Percentiles rank a stretch among this genome's conserved stretches.
phyloP scores from a whole-genome alignment of 129 eudicot genomes.

The Rutidosis leptorrhynchoides region DNA sequence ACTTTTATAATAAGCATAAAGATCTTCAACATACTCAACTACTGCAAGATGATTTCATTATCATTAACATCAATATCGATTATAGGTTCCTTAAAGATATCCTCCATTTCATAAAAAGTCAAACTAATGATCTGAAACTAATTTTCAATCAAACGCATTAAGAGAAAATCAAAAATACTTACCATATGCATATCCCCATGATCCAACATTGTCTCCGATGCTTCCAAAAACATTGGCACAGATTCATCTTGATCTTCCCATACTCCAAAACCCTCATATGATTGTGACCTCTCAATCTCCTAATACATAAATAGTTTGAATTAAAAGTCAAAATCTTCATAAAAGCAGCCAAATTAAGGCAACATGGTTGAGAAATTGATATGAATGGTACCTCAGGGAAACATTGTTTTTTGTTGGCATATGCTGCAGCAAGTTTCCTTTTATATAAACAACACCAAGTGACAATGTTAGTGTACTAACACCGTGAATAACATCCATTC shows the following conservation, averaged over 20 bases:
- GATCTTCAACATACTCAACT: slow-evolving; percentile 70
- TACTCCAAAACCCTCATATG: slow-evolving; percentile 38
- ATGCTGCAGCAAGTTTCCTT: slow-evolving; percentile 63
- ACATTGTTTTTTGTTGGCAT: slow-evolving; percentile 40
- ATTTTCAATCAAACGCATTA: not conserved
- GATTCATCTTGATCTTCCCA: slow-evolving; percentile 56
- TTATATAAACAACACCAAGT: slow-evolving; percentile 12
- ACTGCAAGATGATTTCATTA: slow-evolving; percentile 59
- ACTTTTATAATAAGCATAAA: slow-evolving; percentile 66
- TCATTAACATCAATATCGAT: slow-evolving; percentile 63
- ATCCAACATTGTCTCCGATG: too few species aligned
- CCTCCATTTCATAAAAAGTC: slow-evolving; percentile 48
- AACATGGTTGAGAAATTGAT: not conserved
- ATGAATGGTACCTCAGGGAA: slow-evolving; percentile 38
- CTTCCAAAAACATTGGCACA: slow-evolving; percentile 72
- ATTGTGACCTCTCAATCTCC: slow-evolving; percentile 47
- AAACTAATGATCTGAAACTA: slow-evolving; percentile 7
- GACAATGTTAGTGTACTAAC: slow-evolving; percentile 20
- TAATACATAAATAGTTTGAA: slow-evolving; percentile 22
- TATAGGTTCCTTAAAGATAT: slow-evolving; percentile 59
- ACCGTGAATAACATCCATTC: too few species aligned
- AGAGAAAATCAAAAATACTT: not conserved
- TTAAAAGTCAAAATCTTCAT: not conserved
- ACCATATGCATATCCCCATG: slow-evolving; percentile 60
- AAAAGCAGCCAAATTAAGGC: not conserved